phyloP scores from a whole-genome alignment of 2,329 filamentous ascomycete species.

The Seiridium unicorne region DNA sequence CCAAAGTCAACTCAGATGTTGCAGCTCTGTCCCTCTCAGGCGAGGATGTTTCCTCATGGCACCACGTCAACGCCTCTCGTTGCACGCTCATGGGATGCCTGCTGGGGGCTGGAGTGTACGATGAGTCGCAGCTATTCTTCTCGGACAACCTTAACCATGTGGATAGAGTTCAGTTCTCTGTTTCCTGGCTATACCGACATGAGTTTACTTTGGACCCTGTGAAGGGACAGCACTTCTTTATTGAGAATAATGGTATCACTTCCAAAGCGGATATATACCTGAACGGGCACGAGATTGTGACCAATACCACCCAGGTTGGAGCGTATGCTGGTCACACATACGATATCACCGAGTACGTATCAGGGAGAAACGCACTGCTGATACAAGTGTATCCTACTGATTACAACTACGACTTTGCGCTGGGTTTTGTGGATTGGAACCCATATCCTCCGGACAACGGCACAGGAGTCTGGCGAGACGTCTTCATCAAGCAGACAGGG shows the following conservation, averaged over 20 bases:
- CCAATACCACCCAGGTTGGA: slow-evolving; percentile 48
- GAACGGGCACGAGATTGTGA: slow-evolving; percentile 53
- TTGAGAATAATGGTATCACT: slow-evolving; percentile 58
- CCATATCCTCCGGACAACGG: slow-evolving; percentile 61
- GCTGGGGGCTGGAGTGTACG: slow-evolving; percentile 49
- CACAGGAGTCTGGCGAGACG: slow-evolving; percentile 60
- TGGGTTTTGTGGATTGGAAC: slow-evolving; percentile 64
- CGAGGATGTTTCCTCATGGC: slow-evolving; percentile 48
- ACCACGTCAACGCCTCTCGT: slow-evolving; percentile 41
- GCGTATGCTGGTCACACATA: slow-evolving; percentile 55
- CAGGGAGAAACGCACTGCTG: slow-evolving; percentile 47
- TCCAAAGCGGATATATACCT: slow-evolving; percentile 60
- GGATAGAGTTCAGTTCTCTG: slow-evolving; percentile 44
- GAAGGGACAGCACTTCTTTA: slow-evolving; percentile 42
- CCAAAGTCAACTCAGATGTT: slow-evolving; percentile 32
- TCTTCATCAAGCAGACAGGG: slow-evolving; percentile 55
- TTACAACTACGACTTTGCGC: slow-evolving; percentile 56
- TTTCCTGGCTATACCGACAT: slow-evolving; percentile 58
- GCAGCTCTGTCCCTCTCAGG: slow-evolving; percentile 38
- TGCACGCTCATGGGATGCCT: slow-evolving; percentile 59
- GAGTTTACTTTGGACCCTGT: slow-evolving; percentile 42
- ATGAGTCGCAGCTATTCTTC: slow-evolving; percentile 54
- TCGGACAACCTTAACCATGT: slow-evolving; percentile 44
- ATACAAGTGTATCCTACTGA: slow-evolving; percentile 56
- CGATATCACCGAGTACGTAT: slow-evolving; percentile 47